Percentiles rank a stretch among this genome's conserved stretches.
These are phyloP conservation scores for Penicillium waksmanii DNA, from an alignment of 495 filamentous ascomycete species.

Conservation along the genomic window DNA sequence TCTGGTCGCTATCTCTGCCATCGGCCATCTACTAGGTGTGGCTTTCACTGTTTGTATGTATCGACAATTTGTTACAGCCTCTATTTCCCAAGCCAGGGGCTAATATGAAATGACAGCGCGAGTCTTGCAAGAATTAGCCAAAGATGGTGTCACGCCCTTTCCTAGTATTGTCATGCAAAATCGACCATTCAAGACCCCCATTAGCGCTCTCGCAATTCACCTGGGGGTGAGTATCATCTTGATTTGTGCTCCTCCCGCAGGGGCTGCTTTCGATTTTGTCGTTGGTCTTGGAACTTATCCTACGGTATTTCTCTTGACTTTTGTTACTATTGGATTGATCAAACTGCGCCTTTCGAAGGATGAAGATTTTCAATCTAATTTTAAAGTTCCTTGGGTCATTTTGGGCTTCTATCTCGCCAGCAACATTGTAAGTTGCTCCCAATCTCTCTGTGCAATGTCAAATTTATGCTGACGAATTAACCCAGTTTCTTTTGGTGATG, in stretches of 20 bases:
- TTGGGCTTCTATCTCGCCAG: conserved; percentile 30
- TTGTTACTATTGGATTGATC: conserved; percentile 28
- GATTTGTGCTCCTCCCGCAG: conserved; percentile 60
- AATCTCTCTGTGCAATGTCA: not conserved
- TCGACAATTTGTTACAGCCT: not conserved
- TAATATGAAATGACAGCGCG: conserved; percentile 47
- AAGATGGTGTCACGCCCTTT: conserved; percentile 69
- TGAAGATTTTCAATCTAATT: conserved; percentile 15
- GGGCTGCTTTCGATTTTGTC: conserved; percentile 69
- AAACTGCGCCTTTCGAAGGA: conserved; percentile 24
- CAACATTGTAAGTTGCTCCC: conserved; percentile 22
- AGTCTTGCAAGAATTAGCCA: conserved; percentile 67
- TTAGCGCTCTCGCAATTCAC: conserved; percentile 62
- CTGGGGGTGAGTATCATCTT: conserved; percentile 64
- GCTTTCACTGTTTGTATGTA: conserved; percentile 33
- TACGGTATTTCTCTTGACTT: conserved; percentile 20
- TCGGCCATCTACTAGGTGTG: conserved; percentile 68
- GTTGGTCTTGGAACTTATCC: conserved; percentile 65
- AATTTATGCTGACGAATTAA: not conserved
- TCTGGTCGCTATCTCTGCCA: conserved; percentile 64
- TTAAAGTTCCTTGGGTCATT: conserved; percentile 29
- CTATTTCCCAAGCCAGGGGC: not conserved
- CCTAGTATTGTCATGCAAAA: conserved; percentile 62
- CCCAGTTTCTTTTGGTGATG: conserved; percentile 39
- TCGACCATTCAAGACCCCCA: conserved; percentile 65